Percentiles rank a stretch among this genome's conserved stretches.
Conservation (phyloP, 1,284 basidiomycete genomes). For the Ganoderma multipileum region DNA sequence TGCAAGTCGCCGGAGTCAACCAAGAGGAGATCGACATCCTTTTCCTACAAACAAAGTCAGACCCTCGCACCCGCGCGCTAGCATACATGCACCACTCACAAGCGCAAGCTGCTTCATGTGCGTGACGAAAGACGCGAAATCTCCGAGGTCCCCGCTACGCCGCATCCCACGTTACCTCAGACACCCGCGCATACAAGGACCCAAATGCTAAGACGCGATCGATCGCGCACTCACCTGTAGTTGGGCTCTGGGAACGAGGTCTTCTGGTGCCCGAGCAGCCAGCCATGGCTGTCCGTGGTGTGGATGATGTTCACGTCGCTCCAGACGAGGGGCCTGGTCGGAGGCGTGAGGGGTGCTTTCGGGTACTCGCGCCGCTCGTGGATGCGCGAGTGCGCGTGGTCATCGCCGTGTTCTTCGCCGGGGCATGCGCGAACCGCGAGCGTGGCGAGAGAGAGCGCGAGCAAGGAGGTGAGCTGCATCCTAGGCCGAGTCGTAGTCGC, state of each 20-base stretch:
- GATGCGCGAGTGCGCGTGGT: constrained; percentile 41
- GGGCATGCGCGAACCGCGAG: constrained; percentile 31
- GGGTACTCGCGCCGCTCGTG: constrained; percentile 53
- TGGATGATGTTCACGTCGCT: constrained; percentile 81
- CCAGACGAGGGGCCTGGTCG: constrained; percentile 72
- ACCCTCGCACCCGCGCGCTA: background rate
- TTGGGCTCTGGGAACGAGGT: constrained; percentile 75
- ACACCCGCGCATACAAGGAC: background rate
- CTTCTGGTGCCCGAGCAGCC: constrained; percentile 81
- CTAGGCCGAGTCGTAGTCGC: background rate
- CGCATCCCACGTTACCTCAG: background rate
- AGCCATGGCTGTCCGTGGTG: constrained; percentile 85
- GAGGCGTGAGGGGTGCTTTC: constrained; percentile 54
- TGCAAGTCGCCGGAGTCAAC: constrained; percentile 83
- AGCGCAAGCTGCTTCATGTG: constrained; percentile 82
- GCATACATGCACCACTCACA: constrained; percentile 29
- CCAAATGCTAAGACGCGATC: background rate
- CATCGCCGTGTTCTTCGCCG: constrained; percentile 34
- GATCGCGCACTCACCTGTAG: constrained; percentile 55
- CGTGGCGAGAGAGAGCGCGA: constrained; percentile 28
- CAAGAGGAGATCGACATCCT: constrained; percentile 73
- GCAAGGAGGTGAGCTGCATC: constrained; percentile 28
- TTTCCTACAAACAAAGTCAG: constrained; percentile 47
- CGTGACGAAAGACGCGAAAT: constrained; percentile 81
- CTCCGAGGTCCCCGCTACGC: constrained; percentile 74